Evolutionary conservation across 176 grass and related monocot species (phyloP), one percentile per base, ranked within the genome.

Genomic region (Aegilops tauschii): DNA sequence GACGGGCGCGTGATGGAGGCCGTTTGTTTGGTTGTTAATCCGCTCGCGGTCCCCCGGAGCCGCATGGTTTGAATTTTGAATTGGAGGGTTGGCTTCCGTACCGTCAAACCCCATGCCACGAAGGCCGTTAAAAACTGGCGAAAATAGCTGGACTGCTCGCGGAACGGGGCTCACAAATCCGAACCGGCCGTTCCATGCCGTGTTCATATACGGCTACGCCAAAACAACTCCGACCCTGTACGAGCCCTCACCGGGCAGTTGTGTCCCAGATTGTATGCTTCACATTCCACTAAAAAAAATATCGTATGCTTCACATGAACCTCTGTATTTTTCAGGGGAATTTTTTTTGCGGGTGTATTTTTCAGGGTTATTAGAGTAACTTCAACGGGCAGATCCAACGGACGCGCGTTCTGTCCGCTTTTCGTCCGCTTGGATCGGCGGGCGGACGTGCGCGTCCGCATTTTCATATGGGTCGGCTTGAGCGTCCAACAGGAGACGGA

Each of bases 51-150:
- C 74, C 75, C 65, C 8, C 8, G 7, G 73, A 56, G 74, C 8
- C 74, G 74, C 59, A 14, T 40, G 39, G 77, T 91, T 91, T 82
- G 86, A 91, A 88, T 71, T 91, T 91, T 72, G 86, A 91, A 91
- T 71, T 65, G 39, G n/a, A 40, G 2, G 2, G 5, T 56, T 77
- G 40, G 18, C 29, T 91, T 35, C 70, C 86, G 86, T 85, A 85
- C 86, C 64, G 70, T 88, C 78, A 81, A 87, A 85, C 69, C 73
- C 13, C 36, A 12, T 44, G 18, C 82, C 70, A 54, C 8, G 34
- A 56, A 54, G 49, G 69, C 31, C 76, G 89, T 71, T 91, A 61
- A 87, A 77, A 84, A 49, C 74, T 29, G 42, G 56, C 21, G 14
- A 9, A 64, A 17, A 20, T 20, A 49, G 37, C 61, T 16, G 58